Base-by-base conservation (phyloP, 192 early-diverging fungal genomes). In the Rhizophagus sp. region DNA sequence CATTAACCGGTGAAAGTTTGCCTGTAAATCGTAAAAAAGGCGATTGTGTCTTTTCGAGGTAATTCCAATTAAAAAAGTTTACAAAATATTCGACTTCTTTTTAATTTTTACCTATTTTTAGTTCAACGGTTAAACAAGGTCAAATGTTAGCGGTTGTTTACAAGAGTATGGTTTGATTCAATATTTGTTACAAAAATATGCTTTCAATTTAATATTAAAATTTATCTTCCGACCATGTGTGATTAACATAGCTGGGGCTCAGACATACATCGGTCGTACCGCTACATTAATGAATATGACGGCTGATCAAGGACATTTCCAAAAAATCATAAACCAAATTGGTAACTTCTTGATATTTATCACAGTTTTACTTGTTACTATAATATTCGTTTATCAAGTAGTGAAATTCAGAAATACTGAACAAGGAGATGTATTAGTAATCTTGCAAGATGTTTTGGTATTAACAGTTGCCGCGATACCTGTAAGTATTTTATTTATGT, bases 241-340 rank as follows among this genome's bases (percentile, higher is more conserved):
- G 11, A 47, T 12, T 64, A 64, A 64, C 2, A 66, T 33, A 66
- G 64, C 97, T 24, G 97, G 95, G 30, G 88, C 90, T 36, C 85
- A 97, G 84, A 98, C 97, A 7, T 98, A 94, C 84, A 96, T 98
- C 81, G 97, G 97, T 44, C 94, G 97, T 79, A 94, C 97, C 6
- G 96, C 97, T 49, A 93, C 93, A 84, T 84, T 98, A 77, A 97
- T 97, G 84, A 91, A 94, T 13, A 93, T 95, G 76, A 96, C 96
- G 64, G 90, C 90, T 72, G 97, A 98, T 82, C 90, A 94, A 85
- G 97, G 97, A 73, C 97, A 98, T 85, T 98, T 98, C 88, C 97
- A 98, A 83, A 98, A 97, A 87, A 90, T 97, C 68, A 93, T 97
- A 88, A 94, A 93, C 83, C 84, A 88, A 72, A 97, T 98, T 79